Percentiles rank a stretch among this genome's conserved stretches.
Evolutionary conservation across 768 basidiomycete genomes (phyloP).

Genomic region (Agrocybe chaxingu): DNA sequence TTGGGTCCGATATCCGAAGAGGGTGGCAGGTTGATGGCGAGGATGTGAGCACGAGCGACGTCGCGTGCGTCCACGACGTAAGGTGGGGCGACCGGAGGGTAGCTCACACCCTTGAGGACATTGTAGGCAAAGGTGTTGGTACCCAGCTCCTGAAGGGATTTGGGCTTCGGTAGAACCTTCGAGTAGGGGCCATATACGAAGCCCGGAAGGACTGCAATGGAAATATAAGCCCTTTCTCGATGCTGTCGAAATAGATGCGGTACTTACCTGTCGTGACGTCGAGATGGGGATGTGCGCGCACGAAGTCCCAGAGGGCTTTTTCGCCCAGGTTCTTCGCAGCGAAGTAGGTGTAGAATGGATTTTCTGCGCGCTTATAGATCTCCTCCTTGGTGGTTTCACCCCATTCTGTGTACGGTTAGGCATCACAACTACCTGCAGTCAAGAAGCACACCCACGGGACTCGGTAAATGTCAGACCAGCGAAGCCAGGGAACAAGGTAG

Average conservation of each 20-base stretch:
- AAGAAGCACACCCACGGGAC: conserved; percentile 1
- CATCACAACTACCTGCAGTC: neutral
- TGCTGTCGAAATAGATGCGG: neutral
- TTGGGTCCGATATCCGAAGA: conserved; percentile 19
- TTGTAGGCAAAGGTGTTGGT: conserved; percentile 26
- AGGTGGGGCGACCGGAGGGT: conserved; percentile 18
- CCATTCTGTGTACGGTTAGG: conserved; percentile 24
- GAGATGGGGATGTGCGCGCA: conserved; percentile 32
- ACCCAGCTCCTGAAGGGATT: conserved; percentile 18
- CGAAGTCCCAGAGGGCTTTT: conserved; percentile 39
- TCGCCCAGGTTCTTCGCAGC: conserved; percentile 41
- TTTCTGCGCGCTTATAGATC: conserved; percentile 21
- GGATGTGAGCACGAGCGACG: conserved; percentile 31
- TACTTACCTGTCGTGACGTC: conserved; percentile 36
- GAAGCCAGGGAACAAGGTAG: conserved; percentile 15
- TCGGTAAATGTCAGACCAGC: conserved; percentile 13
- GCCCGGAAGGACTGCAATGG: conserved; percentile 29
- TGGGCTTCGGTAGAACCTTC: conserved; percentile 25
- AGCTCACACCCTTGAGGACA: conserved; percentile 21
- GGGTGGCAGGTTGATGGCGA: conserved; percentile 24
- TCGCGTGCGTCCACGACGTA: conserved; percentile 34
- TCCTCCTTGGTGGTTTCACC: conserved; percentile 28
- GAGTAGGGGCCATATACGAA: conserved; percentile 37
- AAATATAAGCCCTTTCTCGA: neutral
- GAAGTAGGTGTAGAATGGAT: conserved; percentile 33